Evolutionary conservation across 2,329 filamentous ascomycete species (phyloP), one percentile per base, ranked within the genome.

Genomic region (Teratosphaeria viscida): DNA sequence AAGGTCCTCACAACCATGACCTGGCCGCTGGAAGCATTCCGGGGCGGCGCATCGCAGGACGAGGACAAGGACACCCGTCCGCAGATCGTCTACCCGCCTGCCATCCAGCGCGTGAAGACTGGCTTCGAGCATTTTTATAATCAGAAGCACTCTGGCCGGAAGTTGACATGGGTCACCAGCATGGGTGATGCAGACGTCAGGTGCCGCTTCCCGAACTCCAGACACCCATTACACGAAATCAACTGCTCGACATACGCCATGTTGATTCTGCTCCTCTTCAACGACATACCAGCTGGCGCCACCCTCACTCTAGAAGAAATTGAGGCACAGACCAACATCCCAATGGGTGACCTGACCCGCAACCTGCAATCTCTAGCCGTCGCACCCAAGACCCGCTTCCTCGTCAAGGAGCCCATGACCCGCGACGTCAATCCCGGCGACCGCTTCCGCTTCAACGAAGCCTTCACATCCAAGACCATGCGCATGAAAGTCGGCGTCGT

Each of bases 231-330:
- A 1, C 92, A 97, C 70, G 94, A 99, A 68, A 79, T 99, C 59
- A 96, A 91, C 62, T 91, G 95, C 23, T 88, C 91, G 1, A 97
- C 94, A 0, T 94, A 94, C 71, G 90, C 86, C 67, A 96, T 97
- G 89, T 78, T 96, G 23, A 85, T 97, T 27, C 75, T 99, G 23
- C 74, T 95, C 53, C 82, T 96, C 0, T 99, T 97, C 80, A 97
- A 97, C 68, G 85, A 92, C 43, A 69, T 95, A 0, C 73, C 77
- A 2, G 66, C 75, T 0, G 55, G 34, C 26, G 72, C 79, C 57
- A 77, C 73, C 23, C 70, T 86, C 7, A 83, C 79, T 0, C 85
- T 81, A 60, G 88, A 94, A 59, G 89, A 96, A 63, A 94, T 97
- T 32, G 88, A 94, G 70, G 85, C 84, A 5, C 81, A 82, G 65